Evolutionary conservation across 768 basidiomycete species (phyloP), one percentile per base, ranked within the genome.

Genomic region (Mycena chlorophos): DNA sequence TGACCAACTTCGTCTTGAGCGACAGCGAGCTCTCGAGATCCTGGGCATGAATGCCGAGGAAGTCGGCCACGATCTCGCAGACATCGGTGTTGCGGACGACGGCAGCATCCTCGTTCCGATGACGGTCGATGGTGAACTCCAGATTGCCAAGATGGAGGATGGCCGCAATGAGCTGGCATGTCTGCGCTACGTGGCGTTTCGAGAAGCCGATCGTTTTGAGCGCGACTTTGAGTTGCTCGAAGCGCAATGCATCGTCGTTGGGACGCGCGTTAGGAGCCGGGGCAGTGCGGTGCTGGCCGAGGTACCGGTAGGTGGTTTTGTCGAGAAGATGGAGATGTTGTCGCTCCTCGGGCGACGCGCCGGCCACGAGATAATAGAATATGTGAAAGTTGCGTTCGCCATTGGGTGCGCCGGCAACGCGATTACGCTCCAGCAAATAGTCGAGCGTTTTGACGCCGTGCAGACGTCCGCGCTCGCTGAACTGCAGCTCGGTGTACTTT

Each of bases 311-410:
- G 5, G 83, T 80, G 1, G 84, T 81, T 69, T 87, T 88, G 66
- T 96, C 89, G 49, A 82, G 73, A 8, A 99, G 80, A 58, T 90
- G 88, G 50, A 98, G 81, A 67, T 95, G 93, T 26, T 89, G 85
- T 14, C 91, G 78, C 69, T 99, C 97, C 65, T 98, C 97, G 0
- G 82, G 66, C 0, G 88, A 85, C 1, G 94, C 94, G 23, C 97
- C 96, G 0, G 93, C 89, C 55, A 95, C 86, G 65, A 99, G 84
- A 70, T 97, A 97, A 69, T 98, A 98, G 72, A 98, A 97, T 30
- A 96, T 94, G 70, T 99, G 94, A 69, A 98, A 98, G 62, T 97
- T 98, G 12, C 95, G 85, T 71, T 99, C 95, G 52, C 94, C 94
- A 0, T 88, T 90, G 0, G 92, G 90, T 0, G 90, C 83, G 20